These are phyloP conservation scores for Salvia sclarea DNA, from an alignment of 305 asterid genomes.

Conservation along the genomic window DNA sequence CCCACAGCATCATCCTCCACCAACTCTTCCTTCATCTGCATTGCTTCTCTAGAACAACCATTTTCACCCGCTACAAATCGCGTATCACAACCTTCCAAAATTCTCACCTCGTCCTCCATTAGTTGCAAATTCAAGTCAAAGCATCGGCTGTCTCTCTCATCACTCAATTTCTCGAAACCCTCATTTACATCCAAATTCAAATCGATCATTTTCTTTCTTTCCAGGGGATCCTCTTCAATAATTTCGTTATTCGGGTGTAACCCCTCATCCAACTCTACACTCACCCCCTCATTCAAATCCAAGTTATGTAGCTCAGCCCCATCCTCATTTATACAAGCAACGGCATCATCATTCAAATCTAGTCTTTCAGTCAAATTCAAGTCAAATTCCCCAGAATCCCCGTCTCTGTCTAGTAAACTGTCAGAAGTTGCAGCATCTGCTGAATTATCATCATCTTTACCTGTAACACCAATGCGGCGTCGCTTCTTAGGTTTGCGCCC, in stretches of 20 bases:
- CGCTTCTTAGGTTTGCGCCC: slow-evolving; percentile 51
- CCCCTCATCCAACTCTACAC: slow-evolving; percentile 41
- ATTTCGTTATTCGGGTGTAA: slow-evolving; percentile 26
- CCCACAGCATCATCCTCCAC: slow-evolving; percentile 38
- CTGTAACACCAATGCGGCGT: slow-evolving; percentile 37
- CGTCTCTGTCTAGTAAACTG: slow-evolving; percentile 37
- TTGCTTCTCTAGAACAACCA: slow-evolving; percentile 30
- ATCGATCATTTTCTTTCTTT: slow-evolving; percentile 54
- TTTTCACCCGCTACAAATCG: slow-evolving; percentile 31
- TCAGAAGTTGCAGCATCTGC: slow-evolving; percentile 33
- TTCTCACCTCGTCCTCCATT: slow-evolving; percentile 54
- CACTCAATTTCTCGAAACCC: slow-evolving; percentile 38
- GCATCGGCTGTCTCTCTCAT: slow-evolving; percentile 39
- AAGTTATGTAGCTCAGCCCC: slow-evolving; percentile 44
- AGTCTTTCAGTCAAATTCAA: slow-evolving; percentile 65
- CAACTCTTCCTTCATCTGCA: slow-evolving; percentile 35
- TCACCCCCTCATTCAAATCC: slow-evolving; percentile 50
- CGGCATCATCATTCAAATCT: slow-evolving; percentile 44
- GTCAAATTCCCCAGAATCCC: slow-evolving; percentile 37
- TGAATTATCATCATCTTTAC: slow-evolving; percentile 32
- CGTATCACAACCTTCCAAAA: slow-evolving; percentile 39
- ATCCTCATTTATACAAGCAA: slow-evolving; percentile 32
- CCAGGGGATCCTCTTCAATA: slow-evolving; percentile 31
- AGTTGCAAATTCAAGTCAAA: slow-evolving; percentile 85
- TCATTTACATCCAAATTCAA: slow-evolving; percentile 72